Conservation (phyloP, 805 yeast species). For the Candida hungchunana region DNA sequence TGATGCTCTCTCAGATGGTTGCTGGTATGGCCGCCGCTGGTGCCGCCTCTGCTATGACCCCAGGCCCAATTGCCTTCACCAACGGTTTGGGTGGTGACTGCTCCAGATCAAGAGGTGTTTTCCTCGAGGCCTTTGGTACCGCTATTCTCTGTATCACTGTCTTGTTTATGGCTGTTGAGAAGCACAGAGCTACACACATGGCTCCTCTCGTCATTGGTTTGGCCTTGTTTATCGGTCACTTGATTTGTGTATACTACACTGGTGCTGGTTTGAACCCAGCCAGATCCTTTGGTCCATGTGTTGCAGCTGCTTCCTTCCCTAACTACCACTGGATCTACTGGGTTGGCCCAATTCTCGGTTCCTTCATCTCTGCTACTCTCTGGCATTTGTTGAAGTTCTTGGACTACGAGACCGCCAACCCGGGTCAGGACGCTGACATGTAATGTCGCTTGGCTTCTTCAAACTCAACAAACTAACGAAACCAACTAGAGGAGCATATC, state of each 20-base stretch:
- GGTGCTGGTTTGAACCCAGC: conserved; percentile 95
- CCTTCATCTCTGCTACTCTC: conserved; percentile 58
- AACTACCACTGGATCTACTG: conserved; percentile 88
- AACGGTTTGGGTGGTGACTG: conserved; percentile 69
- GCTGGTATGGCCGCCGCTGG: conserved; percentile 94
- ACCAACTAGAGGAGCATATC: no score
- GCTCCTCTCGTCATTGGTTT: conserved; percentile 85
- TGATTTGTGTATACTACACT: conserved; percentile 75
- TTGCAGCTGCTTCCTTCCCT: conserved; percentile 72
- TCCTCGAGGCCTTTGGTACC: conserved; percentile 80
- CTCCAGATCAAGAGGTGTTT: conserved; percentile 70
- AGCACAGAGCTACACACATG: conserved; percentile 66
- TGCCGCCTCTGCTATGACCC: conserved; percentile 81
- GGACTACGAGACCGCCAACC: conserved; percentile 65
- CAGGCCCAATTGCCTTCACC: conserved; percentile 69
- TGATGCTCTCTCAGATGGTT: conserved; percentile 65
- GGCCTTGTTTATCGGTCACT: conserved; percentile 75
- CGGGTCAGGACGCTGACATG: conserved; percentile 60
- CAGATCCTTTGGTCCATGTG: conserved; percentile 78
- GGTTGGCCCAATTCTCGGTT: conserved; percentile 82
- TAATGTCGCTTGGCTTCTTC: no score
- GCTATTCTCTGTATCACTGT: conserved; percentile 71
- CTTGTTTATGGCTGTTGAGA: conserved; percentile 78
- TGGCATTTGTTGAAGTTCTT: conserved; percentile 64
- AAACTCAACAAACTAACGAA: no score